A percentile compares a stretch with the other conserved stretches of the same genome.
These are phyloP conservation scores for Apiospora kogelbergensis DNA, from an alignment of 2,329 filamentous ascomycete species.

Conservation along the genomic window DNA sequence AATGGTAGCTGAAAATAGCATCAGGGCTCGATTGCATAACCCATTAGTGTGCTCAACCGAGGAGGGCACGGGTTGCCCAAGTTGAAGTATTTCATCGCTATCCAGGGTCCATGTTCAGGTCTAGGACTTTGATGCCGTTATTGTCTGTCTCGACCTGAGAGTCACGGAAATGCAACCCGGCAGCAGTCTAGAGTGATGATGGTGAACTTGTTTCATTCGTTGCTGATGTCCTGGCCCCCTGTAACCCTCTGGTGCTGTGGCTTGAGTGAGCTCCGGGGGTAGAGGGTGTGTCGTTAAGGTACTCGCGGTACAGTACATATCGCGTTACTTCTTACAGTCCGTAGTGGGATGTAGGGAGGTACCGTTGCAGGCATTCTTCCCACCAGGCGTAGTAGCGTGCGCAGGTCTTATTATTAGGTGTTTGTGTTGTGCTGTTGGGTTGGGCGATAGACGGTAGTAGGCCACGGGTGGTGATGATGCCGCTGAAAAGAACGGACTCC, in stretches of 20 bases:
- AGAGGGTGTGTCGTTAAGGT: background rate
- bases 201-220: background rate
- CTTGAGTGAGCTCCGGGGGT: background rate
- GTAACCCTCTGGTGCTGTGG: background rate
- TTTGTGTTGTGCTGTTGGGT: background rate
- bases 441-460: background rate
- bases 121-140: background rate
- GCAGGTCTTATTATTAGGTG: constrained; percentile 4
- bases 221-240: background rate
- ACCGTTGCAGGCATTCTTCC: background rate
- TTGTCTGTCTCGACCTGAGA: background rate
- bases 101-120: background rate
- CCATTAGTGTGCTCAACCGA: background rate
- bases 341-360: background rate
- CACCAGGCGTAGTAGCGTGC: background rate
- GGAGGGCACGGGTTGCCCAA: background rate
- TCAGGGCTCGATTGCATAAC: background rate
- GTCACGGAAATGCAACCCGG: background rate
- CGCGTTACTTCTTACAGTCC: background rate
- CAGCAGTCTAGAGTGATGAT: background rate
- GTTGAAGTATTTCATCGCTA: background rate
- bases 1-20: background rate
- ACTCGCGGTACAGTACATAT: background rate
- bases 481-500: constrained; percentile 3
- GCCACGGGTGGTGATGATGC: background rate